Evolutionary conservation across 768 basidiomycete species (phyloP), one percentile per base, ranked within the genome.

Genomic region (Tricholoma hemisulphureum): DNA sequence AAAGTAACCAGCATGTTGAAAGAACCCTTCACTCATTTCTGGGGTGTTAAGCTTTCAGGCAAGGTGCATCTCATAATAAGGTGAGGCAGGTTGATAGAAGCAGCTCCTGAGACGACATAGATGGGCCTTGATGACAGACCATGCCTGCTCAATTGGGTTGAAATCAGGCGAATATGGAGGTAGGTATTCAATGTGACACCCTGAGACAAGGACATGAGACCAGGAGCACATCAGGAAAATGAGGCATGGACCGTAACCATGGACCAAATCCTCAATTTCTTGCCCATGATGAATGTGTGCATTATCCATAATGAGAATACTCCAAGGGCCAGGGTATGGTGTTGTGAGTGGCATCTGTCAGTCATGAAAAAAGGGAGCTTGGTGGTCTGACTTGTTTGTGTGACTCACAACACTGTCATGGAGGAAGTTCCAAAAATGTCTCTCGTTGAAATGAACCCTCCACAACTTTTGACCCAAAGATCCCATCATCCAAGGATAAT

Each of bases 121-220:
- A 18, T 20, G 18, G 8, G 39, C n/a, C 6, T 41, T 41, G 39
- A 41, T 41, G n/a, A 41, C 39, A 11, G 39, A 8, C n/a, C n/a
- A 41, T 11, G 73, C 73, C 55, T 75, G 71, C 57, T 78, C 69
- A 18, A 76, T 75, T 1, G 76, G 75, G 48, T 78, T 76, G 34
- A 73, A 51, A 41, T 78, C 75, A 0, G 75, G 75, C 0, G 75
- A 77, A 55, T 78, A 78, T 8, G 72, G 74, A 0, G 71, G 75
- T 6, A 77, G 66, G 52, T 60, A 77, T 29, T 65, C 60, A 26
- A 75, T 35, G 1, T 58, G 60, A n/a, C 72, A 65, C 55, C 65
- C 71, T 73, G 51, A 20, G 18, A 5, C 35, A 9, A 14, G 4
- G 45, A 2, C 4, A 29, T 41, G 3, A 13, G 37, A 41, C 5